phyloP scores from a whole-genome alignment of 2,329 filamentous ascomycete species.

The Tolypocladium amazonense region DNA sequence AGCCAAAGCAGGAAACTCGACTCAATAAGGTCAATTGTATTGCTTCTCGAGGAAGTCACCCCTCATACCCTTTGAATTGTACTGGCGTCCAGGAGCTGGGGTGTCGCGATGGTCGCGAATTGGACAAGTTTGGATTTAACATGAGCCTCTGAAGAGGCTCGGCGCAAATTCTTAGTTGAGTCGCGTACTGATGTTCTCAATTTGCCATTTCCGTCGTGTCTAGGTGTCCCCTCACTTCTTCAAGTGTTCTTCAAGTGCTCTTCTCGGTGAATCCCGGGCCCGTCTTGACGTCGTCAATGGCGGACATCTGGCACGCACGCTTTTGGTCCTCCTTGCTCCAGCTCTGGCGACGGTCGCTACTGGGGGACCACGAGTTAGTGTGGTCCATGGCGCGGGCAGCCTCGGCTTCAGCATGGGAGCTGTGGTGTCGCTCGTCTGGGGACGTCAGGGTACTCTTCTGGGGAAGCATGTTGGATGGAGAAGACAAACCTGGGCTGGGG shows the following conservation, averaged over 20 bases:
- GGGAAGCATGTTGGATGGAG: neutral
- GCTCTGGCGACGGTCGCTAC: slow-evolving; percentile 35
- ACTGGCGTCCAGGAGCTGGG: neutral
- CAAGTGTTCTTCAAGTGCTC: neutral
- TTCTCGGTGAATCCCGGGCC: slow-evolving; percentile 33
- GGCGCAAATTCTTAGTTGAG: neutral
- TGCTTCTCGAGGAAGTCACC: neutral
- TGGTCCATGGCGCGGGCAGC: slow-evolving; percentile 21
- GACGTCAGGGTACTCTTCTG: neutral
- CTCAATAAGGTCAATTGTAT: neutral
- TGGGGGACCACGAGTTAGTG: slow-evolving; percentile 34
- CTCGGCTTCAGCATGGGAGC: slow-evolving; percentile 7
- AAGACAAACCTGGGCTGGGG: neutral
- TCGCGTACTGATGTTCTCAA: neutral
- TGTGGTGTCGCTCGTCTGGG: neutral
- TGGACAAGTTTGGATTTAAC: neutral
- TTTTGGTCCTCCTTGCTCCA: slow-evolving; percentile 45
- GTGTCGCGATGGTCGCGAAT: neutral
- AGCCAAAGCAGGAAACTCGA: neutral
- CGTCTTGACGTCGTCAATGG: slow-evolving; percentile 22
- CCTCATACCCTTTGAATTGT: neutral
- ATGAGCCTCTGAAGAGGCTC: neutral
- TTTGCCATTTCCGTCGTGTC: neutral
- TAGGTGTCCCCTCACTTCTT: neutral
- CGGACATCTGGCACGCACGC: slow-evolving; percentile 37